Conservation (phyloP, 139 green algal genomes). For the Micractinium sp. region DNA sequence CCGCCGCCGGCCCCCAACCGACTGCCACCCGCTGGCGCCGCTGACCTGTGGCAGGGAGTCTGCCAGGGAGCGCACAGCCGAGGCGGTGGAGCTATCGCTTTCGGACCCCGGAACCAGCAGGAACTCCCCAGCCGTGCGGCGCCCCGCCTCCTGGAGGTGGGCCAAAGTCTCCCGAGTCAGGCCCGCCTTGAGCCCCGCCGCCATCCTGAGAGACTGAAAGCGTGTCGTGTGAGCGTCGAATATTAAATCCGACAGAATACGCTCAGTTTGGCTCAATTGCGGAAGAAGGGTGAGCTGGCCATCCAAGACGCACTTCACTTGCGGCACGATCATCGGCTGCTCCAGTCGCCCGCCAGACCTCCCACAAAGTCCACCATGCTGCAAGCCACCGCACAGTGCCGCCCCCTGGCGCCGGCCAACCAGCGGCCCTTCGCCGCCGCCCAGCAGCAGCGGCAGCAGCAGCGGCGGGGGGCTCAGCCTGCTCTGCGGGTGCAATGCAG, state of each 20-base stretch:
- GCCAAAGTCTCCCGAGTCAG: neutral
- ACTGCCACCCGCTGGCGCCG: neutral
- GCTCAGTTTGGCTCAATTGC: too few species aligned
- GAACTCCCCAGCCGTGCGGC: neutral
- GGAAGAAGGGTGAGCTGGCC: too few species aligned
- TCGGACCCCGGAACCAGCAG: neutral
- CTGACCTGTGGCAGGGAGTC: neutral
- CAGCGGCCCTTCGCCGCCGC: neutral
- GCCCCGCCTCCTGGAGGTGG: neutral
- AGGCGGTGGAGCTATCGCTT: neutral
- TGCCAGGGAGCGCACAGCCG: neutral
- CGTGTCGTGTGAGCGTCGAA: neutral
- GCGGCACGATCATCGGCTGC: too few species aligned
- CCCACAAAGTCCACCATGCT: too few species aligned
- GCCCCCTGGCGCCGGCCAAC: too few species aligned
- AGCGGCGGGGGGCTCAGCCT: neutral
- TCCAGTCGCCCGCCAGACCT: too few species aligned
- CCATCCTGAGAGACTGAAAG: neutral
- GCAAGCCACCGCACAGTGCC: too few species aligned
- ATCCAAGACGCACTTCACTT: too few species aligned
- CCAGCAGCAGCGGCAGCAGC: constrained; percentile 8
- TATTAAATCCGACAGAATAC: too few species aligned
- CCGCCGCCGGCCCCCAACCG: neutral
- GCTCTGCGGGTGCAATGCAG: neutral
- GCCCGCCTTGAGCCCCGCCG: neutral